Conservation (phyloP, 352 stramenopile species). For the Phytophthora parvispora region DNA sequence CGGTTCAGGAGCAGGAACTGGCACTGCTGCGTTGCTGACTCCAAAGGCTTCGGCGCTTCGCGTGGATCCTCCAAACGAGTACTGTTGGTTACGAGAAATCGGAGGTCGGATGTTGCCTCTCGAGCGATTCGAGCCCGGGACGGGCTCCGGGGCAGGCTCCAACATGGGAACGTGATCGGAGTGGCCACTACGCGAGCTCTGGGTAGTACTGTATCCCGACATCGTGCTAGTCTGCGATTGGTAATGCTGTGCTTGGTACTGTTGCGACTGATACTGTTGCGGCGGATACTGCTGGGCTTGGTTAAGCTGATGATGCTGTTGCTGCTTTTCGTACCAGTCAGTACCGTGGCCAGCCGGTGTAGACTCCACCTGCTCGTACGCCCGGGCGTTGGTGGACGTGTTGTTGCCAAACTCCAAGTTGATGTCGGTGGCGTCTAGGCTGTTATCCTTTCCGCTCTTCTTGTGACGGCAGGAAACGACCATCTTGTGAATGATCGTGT, state of each 20-base stretch:
- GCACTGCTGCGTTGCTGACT: conserved; percentile 21
- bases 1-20: conserved; percentile 20
- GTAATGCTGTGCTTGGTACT: conserved; percentile 29
- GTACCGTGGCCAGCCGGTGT: conserved; percentile 23
- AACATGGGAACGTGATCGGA: conserved; percentile 40
- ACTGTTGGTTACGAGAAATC: conserved; percentile 49
- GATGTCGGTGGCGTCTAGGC: conserved; percentile 48
- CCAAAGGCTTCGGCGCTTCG: conserved; percentile 19
- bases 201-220: conserved; percentile 33
- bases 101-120: conserved; percentile 24
- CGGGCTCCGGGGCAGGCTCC: conserved; percentile 35
- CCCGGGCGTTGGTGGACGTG: conserved; percentile 16
- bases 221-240: conserved; percentile 24
- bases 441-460: conserved; percentile 47
- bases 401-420: conserved; percentile 63
- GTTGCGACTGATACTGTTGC: conserved; percentile 15
- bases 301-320: background rate
- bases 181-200: conserved; percentile 30
- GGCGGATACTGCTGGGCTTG: conserved; percentile 20
- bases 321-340: conserved; percentile 32
- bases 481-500: conserved; percentile 83
- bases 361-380: conserved; percentile 40
- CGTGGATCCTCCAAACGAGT: conserved; percentile 36
- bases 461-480: conserved; percentile 52
- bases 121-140: conserved; percentile 28